Evolutionary conservation across 2,329 filamentous ascomycete species (phyloP).

Genomic region (Fusarium illudens): DNA sequence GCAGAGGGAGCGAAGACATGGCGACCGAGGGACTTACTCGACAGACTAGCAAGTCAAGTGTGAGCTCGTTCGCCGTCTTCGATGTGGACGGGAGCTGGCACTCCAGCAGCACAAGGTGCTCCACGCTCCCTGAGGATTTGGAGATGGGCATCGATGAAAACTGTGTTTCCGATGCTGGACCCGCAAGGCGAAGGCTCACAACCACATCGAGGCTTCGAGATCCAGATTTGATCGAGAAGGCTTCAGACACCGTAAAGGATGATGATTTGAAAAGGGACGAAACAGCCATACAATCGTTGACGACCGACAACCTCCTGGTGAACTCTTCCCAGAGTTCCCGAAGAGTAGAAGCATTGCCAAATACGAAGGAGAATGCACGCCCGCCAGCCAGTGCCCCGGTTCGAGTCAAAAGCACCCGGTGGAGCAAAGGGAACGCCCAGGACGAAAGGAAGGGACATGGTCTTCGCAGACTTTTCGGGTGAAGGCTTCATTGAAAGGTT

Average conservation of each 20-base stretch:
- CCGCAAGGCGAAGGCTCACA: conserved; percentile 9
- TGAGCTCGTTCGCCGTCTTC: conserved; percentile 12
- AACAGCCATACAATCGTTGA: conserved; percentile 3
- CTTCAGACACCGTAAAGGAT: neutral
- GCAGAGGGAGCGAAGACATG: conserved; percentile 17
- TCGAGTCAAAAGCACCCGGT: conserved; percentile 46
- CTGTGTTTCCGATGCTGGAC: neutral
- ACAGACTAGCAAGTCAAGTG: conserved; percentile 23
- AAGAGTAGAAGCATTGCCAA: conserved; percentile 3
- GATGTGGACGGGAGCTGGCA: conserved; percentile 14
- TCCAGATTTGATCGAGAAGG: conserved; percentile 8
- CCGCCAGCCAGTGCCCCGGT: neutral
- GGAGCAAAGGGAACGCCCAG: conserved; percentile 44
- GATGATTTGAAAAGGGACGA: neutral
- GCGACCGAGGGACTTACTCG: conserved; percentile 9
- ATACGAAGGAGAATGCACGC: conserved; percentile 23
- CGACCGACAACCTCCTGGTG: conserved; percentile 11
- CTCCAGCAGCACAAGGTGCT: conserved; percentile 15
- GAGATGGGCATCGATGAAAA: conserved; percentile 7
- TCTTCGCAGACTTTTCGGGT: conserved; percentile 57
- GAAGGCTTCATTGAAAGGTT: neutral
- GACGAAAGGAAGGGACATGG: conserved; percentile 45
- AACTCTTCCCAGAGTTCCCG: conserved; percentile 6
- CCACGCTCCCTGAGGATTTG: conserved; percentile 15
- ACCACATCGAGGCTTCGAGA: conserved; percentile 9